These are phyloP conservation scores for Boletus albobrunnescens DNA, from an alignment of 1,284 basidiomycete genomes.

Conservation along the genomic window DNA sequence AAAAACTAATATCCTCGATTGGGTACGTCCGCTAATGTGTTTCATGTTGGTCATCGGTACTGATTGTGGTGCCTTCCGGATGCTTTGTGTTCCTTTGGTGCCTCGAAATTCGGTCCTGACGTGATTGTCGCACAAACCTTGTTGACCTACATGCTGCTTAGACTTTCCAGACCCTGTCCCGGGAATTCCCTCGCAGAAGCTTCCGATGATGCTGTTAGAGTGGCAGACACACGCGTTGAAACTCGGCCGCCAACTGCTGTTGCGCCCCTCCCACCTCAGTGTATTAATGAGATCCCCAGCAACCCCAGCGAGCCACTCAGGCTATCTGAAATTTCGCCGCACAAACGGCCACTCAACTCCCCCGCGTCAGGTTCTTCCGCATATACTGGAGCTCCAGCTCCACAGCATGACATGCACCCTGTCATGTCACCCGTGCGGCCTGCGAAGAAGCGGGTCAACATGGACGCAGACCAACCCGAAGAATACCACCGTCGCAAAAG, in stretches of 20 bases:
- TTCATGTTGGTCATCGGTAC: constrained; percentile 17
- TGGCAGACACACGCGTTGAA: constrained; percentile 3
- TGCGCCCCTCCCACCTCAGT: background rate
- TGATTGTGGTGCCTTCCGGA: constrained; percentile 25
- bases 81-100: constrained; percentile 13
- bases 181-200: constrained; percentile 13
- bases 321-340: constrained; percentile 50
- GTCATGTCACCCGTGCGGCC: constrained; percentile 27
- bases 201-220: constrained; percentile 8
- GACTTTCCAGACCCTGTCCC: constrained; percentile 28
- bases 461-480: constrained; percentile 15
- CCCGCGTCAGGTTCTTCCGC: constrained; percentile 7
- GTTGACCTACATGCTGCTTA: constrained; percentile 19
- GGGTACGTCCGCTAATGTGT: constrained; percentile 28
- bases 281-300: constrained; percentile 6
- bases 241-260: constrained; percentile 5
- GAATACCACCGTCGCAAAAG: constrained; percentile 30
- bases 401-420: constrained; percentile 17
- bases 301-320: constrained; percentile 35
- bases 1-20: constrained; percentile 33
- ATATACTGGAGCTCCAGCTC: constrained; percentile 6
- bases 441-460: constrained; percentile 35
- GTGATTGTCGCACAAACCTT: constrained; percentile 27
- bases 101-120: constrained; percentile 21
- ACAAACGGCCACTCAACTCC: constrained; percentile 29